phyloP scores from a whole-genome alignment of 2,329 filamentous ascomycete species.

The Colletotrichum incanum region DNA sequence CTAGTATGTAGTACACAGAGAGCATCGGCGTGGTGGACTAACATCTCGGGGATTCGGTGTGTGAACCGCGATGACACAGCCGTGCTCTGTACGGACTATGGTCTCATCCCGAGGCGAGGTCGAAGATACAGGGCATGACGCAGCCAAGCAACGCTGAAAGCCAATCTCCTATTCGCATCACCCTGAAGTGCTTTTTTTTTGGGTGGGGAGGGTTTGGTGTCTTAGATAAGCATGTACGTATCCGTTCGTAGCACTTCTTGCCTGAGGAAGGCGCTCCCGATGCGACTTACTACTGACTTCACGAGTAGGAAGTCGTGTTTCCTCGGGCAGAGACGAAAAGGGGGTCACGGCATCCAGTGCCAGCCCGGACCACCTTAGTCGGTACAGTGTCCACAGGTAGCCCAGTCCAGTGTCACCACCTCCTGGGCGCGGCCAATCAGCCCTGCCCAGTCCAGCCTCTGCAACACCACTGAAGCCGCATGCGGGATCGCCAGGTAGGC shows the following conservation, averaged over 20 bases:
- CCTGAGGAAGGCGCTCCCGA: background rate
- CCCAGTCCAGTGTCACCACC: conserved; percentile 6
- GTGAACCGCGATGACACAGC: no score
- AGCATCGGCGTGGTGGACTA: conserved; percentile 17
- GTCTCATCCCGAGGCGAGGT: background rate
- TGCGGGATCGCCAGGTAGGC: conserved; percentile 31
- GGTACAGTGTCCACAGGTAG: background rate
- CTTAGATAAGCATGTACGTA: conserved; percentile 23
- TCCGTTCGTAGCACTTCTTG: background rate
- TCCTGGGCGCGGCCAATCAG: conserved; percentile 37
- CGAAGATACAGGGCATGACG: background rate
- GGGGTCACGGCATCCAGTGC: background rate
- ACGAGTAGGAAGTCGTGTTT: conserved; percentile 1
- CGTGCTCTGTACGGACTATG: background rate
- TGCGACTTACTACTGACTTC: background rate
- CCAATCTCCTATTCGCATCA: conserved; percentile 1
- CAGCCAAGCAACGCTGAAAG: conserved; percentile 3
- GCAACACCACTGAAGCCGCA: conserved; percentile 25
- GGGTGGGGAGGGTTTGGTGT: background rate
- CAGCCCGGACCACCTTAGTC: background rate
- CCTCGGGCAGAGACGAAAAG: background rate
- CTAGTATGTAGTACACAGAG: conserved; percentile 18
- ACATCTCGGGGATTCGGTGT: background rate
- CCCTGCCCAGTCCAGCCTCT: conserved; percentile 30
- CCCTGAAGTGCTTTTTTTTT: background rate